Conservation (phyloP, 371 early-diverging fungal species). For the Mucor indicus region DNA sequence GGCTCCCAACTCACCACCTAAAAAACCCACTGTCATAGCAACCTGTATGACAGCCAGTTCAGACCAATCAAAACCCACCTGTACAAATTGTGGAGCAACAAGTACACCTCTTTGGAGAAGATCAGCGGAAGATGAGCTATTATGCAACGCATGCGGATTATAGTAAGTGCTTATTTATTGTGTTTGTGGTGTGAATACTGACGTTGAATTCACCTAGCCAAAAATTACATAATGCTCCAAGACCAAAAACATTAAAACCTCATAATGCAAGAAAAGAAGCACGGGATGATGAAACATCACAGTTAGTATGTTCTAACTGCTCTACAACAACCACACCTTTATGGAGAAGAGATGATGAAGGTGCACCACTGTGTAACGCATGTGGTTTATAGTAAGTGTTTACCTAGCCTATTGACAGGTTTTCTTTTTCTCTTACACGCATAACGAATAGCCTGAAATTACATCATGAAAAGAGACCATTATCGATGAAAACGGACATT, state of each 20-base stretch:
- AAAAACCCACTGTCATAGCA: background rate
- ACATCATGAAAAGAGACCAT: constrained; percentile 80
- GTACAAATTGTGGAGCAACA: constrained; percentile 87
- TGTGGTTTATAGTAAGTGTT: constrained; percentile 86
- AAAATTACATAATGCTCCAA: constrained; percentile 75
- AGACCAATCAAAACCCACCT: constrained; percentile 39
- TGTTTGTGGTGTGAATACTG: too few species aligned
- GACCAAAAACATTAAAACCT: constrained; percentile 52
- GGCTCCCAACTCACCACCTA: background rate
- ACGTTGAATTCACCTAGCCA: constrained; percentile 8
- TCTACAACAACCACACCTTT: constrained; percentile 85
- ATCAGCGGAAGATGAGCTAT: constrained; percentile 71
- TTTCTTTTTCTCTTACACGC: background rate
- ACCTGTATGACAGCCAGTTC: constrained; percentile 1
- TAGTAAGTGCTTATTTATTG: constrained; percentile 55
- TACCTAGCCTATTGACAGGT: background rate
- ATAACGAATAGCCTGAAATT: constrained; percentile 55
- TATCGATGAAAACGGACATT: constrained; percentile 72
- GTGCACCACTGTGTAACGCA: constrained; percentile 88
- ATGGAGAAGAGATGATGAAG: constrained; percentile 90
- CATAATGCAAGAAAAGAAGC: constrained; percentile 31
- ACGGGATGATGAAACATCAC: constrained; percentile 35
- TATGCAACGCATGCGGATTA: constrained; percentile 97
- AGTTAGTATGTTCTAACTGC: constrained; percentile 83
- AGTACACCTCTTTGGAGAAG: constrained; percentile 96